Evolutionary conservation across 257 asterid species (phyloP), one percentile per base, ranked within the genome.

Genomic region (Scutellaria barbata): DNA sequence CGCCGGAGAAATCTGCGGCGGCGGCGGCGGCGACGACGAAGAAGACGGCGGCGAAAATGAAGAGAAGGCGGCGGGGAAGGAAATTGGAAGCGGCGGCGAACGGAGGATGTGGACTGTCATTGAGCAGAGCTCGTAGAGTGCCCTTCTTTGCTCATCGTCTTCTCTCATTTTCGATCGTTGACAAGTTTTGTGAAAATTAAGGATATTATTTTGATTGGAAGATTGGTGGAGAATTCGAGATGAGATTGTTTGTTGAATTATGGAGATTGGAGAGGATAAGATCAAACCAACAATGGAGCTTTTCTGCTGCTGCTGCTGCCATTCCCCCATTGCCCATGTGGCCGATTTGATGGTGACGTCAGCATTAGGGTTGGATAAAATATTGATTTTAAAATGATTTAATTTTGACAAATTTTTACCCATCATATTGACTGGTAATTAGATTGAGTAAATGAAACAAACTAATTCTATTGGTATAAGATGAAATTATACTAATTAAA

Each of bases 91-190:
- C 33, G 83, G 84, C 50, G 88, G 83, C 14, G 83, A 46, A 0
- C 80, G 85, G 59, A 82, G 78, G 65, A 82, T 66, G 73, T 79
- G 78, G 14, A 67, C 57, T 30, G 83, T 81, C 83, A 87, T 79
- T 41, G 88, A 76, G 30, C 85, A 84, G 37, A 86, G 84, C 63
- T 86, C 80, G 69, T 65, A 71, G 1, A 84, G 65, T 0, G 72
- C 85, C 54, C 85, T 82, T 11, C 77, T 79, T 55, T 81, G 83
- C 57, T 69, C 63, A 50, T 81, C 86, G 11, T 75, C 63, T 0
- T 69, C 77, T 30, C 80, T 74, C 85, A 77, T 75, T 45, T 30
- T 69, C 62, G 12, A 59, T 13, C 9, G 46, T 41, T 41, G 46
- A 41, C 0, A 6, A 41, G 6, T 6, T 42, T 42, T 42, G 47